A percentile compares a stretch with the other conserved stretches of the same genome.
Conservation (phyloP, 495 filamentous ascomycete genomes). For the Daldinia childiae region DNA sequence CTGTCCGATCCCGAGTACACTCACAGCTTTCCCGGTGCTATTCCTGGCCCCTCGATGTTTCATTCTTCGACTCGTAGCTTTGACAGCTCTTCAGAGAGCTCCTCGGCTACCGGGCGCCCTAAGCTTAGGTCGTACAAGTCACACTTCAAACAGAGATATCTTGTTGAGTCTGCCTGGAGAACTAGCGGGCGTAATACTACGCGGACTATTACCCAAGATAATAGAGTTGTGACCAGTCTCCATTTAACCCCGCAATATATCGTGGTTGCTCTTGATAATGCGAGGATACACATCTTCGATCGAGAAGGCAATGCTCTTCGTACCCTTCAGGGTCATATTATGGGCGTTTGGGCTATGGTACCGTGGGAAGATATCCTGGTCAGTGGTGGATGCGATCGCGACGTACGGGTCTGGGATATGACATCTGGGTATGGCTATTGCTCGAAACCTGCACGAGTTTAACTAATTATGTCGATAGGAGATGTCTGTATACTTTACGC, state of each 20-base stretch:
- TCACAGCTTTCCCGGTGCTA: slow-evolving; percentile 51
- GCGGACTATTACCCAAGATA: slow-evolving; percentile 90
- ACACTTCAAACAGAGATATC: slow-evolving; percentile 96
- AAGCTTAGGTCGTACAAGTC: slow-evolving; percentile 80
- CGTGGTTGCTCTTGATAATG: slow-evolving; percentile 96
- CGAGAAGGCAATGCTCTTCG: slow-evolving; percentile 86
- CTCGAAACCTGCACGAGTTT: not conserved
- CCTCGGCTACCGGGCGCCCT: slow-evolving; percentile 46
- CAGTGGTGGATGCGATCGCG: slow-evolving; percentile 94
- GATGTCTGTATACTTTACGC: slow-evolving; percentile 81
- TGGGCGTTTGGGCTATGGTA: slow-evolving; percentile 99
- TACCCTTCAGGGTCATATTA: slow-evolving; percentile 92
- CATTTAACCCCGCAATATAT: slow-evolving; percentile 96
- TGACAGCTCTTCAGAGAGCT: slow-evolving; percentile 46
- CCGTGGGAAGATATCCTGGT: slow-evolving; percentile 96
- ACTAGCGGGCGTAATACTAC: slow-evolving; percentile 81
- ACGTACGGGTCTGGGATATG: slow-evolving; percentile 98
- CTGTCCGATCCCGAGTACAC: slow-evolving; percentile 45
- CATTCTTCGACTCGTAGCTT: slow-evolving; percentile 51
- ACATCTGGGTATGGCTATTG: slow-evolving; percentile 77
- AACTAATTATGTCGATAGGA: slow-evolving; percentile 52
- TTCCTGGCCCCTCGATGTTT: slow-evolving; percentile 44
- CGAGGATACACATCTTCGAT: slow-evolving; percentile 98
- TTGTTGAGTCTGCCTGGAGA: slow-evolving; percentile 97
- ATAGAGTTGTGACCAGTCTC: slow-evolving; percentile 94